Percentiles rank a stretch among this genome's conserved stretches.
Conservation (phyloP, 1,284 basidiomycete genomes). For the Calocybe gambosa region DNA sequence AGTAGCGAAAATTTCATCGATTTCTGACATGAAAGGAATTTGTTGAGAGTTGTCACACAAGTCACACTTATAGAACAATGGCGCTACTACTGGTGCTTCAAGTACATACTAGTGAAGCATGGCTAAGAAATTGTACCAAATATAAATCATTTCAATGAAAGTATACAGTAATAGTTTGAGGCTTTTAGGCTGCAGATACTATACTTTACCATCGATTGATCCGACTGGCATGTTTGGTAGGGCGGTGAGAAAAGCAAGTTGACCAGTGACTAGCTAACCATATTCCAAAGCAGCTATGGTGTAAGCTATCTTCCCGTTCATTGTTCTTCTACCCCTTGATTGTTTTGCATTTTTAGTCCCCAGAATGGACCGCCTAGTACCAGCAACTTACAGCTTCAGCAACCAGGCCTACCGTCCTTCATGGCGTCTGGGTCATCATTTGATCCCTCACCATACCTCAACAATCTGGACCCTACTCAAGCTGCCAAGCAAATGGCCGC, state of each 20-base stretch:
- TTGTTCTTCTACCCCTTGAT: slow-evolving; percentile 11
- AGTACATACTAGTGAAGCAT: no score
- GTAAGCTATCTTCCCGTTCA: slow-evolving; percentile 20
- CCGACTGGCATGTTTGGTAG: slow-evolving; percentile 16
- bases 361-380: slow-evolving; percentile 25
- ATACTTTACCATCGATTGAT: no score
- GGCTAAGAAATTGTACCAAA: no score
- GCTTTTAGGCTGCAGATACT: no score
- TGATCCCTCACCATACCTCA: slow-evolving; percentile 32
- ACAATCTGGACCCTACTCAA: slow-evolving; percentile 45
- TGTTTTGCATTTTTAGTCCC: slow-evolving; percentile 19
- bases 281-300: slow-evolving; percentile 21
- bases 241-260: slow-evolving; percentile 5
- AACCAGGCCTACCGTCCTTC: slow-evolving; percentile 27
- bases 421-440: slow-evolving; percentile 25
- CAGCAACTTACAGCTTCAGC: slow-evolving; percentile 23
- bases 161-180: no score
- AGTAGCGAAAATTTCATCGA: slow-evolving; percentile 72
- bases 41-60: slow-evolving; percentile 8
- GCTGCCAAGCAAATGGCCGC: slow-evolving; percentile 74
- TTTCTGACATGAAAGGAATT: slow-evolving; percentile 48
- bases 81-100: no score
- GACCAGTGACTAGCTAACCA: slow-evolving; percentile 6
- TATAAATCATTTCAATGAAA: not conserved
- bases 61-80: slow-evolving; percentile 2